Evolutionary conservation across 2,329 filamentous ascomycete species (phyloP).

Genomic region (Colletotrichum eleusines): DNA sequence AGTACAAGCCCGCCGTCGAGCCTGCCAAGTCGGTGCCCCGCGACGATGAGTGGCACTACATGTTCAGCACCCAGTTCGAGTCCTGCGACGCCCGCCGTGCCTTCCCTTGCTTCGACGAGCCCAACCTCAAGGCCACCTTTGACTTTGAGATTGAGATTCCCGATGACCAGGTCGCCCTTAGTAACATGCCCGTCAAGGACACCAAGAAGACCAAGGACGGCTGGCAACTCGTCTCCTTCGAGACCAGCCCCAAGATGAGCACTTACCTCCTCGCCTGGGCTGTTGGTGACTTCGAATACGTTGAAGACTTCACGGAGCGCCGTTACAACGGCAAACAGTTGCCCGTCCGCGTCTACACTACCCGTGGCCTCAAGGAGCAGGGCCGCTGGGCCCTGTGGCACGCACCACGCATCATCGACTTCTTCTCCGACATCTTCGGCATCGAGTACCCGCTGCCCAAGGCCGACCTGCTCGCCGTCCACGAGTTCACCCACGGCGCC

Average conservation of each 20-base stretch:
- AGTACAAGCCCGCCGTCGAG: constrained; percentile 85
- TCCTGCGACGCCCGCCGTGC: constrained; percentile 93
- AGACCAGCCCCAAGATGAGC: constrained; percentile 90
- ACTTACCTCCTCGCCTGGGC: constrained; percentile 94
- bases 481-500: constrained; percentile 89
- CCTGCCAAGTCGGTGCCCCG: constrained; percentile 82
- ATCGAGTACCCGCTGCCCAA: constrained; percentile 96
- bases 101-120: constrained; percentile 98
- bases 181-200: constrained; percentile 93
- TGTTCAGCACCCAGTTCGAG: constrained; percentile 98
- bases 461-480: constrained; percentile 89
- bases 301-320: constrained; percentile 90
- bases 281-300: constrained; percentile 95
- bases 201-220: constrained; percentile 70
- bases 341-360: constrained; percentile 96
- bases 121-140: constrained; percentile 95
- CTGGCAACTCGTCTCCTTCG: constrained; percentile 81
- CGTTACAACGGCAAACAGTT: constrained; percentile 92
- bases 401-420: constrained; percentile 93
- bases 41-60: constrained; percentile 75
- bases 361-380: constrained; percentile 92
- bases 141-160: constrained; percentile 94
- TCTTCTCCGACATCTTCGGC: constrained; percentile 94
- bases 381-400: constrained; percentile 90
- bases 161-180: constrained; percentile 86